Base-by-base conservation (phyloP, 2,329 filamentous ascomycete species). In the Fusarium foetens region DNA sequence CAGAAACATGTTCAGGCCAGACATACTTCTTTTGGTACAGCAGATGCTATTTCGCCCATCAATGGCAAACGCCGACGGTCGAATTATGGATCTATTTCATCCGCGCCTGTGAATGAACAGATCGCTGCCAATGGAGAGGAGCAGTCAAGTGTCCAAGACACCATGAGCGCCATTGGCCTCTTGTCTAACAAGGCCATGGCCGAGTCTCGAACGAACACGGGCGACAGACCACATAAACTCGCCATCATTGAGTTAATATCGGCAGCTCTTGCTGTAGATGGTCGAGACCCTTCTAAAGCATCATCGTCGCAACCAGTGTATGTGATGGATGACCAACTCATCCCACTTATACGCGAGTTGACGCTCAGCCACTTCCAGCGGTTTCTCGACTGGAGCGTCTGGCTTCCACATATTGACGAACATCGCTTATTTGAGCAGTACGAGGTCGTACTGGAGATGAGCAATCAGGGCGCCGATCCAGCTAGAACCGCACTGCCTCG, bases 171-270 rank as follows among this genome's bases (percentile, higher is more conserved):
- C 7, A 71, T 71, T 19, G 67, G 67, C 3, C 53, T 70, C 0
- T 21, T 71, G 3, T 71, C 67, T 1, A 71, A 71, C 1, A 67
- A 71, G 5, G 68, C 68, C 0, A 71, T 71, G 68, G 68, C 68
- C 0, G 68, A 71, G 14, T 66, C 68, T 16, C 57, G 68, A 1
- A 63, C 39, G 0, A 67, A 66, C 0, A 45, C 46, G 1, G 42
- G 67, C 1, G 51, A 59, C 5, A 43, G 33, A 8, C 67, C 63
- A 3, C 63, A 71, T 7, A 71, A 67, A 0, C 68, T 71, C 9
- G 38, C 68, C 8, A 66, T 71, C 4, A 41, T 60, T 1, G 67
- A 66, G 19, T 66, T 54, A 0, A 66, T 71, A 14, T 45, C 46
- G 1, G 68, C 68, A 23, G 67, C 68, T 2, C 38, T 71, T 19